Evolutionary conservation across 73 alveolate genomes (phyloP), one percentile per base, ranked within the genome.

Genomic region (Blepharisma japonicum): DNA sequence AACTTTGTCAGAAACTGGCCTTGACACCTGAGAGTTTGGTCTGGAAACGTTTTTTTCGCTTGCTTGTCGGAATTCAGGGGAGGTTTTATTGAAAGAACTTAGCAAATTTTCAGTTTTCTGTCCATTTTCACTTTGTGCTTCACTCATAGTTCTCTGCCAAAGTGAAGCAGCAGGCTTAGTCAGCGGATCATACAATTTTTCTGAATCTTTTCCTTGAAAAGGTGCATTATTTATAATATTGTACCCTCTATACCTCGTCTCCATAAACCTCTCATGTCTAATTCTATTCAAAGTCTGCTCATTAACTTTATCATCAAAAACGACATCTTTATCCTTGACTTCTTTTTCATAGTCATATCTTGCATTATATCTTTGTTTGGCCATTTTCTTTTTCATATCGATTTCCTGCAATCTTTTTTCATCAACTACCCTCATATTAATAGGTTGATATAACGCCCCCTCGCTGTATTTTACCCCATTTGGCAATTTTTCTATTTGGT

Each of bases 371-470:
- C 98, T 81, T 84, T 86, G 82, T 68, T 84, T 83, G 32, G 91
- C 93, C 72, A 84, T 79, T 83, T 92, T 94, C 88, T 94, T 96
- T 47, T 88, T 90, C 38, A 84, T 77, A 56, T 91, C 95, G 56
- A 89, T 89, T 72, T 85, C 94, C 77, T 84, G 85, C 47, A 87
- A 85, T 53, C 92, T 84, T 32, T 91, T 27, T 55, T 77, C 83
- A 71, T 94, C 98, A n/a, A 90, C 97, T 6, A 89, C 85, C 74
- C 89, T 79, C 85, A 88, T 82, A 53, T 87, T 87, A 23, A 94
- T 83, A 25, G 96, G 95, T 78, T 94, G 87, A 81, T 89, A 94
- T 38, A 94, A 76, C 76, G 90, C 90, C 46, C 99, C 94, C 71
- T 87, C 92, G 5, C 68, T 45, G 45, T 45, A 91, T 93, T 83